Evolutionary conservation across 2,329 filamentous ascomycete species (phyloP), one percentile per base, ranked within the genome.

Genomic region (Pseudogymnoascus sp.): DNA sequence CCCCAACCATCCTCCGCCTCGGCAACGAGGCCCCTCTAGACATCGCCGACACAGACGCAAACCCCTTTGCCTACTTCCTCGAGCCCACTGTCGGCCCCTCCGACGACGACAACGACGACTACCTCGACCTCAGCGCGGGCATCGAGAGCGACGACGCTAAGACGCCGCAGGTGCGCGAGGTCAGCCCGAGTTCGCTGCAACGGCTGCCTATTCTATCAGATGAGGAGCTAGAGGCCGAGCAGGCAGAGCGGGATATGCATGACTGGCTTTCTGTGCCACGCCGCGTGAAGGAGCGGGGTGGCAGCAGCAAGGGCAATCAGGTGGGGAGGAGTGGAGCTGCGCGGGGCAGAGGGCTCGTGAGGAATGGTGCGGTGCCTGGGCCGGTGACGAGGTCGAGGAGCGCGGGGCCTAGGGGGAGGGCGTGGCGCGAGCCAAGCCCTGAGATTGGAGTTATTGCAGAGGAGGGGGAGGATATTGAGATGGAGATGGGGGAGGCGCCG

Each of bases 31-130:
- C 39, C 8, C 4, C 9, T 37, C 13, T 18, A 7, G n/a, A 58
- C 5, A 55, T 64, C 8, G 64, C 67, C n/a, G 52, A 59, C 2
- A 72, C 72, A 31, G 71, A 73, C 45, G 69, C 69, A 8, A 67
- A 73, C 61, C 71, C 71, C 3, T 71, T 73, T 45, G 67, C 71
- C 6, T 72, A 69, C 66, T 73, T 73, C 61, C 71, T 73, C 48
- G 37, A 27, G 13, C 33, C 59, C 2, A 69, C 69, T 4, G 65
- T 68, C 0, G 68, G 69, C n/a, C 67, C 71, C 9, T 66, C 67
- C 0, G 68, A 67, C 12, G 70, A 70, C 13, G 68, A 72, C 21
- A 33, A 67, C 33, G 69, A 69, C 7, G 67, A 69, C n/a, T 65
- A 66, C 36, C 68, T 70, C 31, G 71, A 73, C 33, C 68, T 72